phyloP scores from a whole-genome alignment of 2,329 filamentous ascomycete species.

The Fusarium zealandicum region DNA sequence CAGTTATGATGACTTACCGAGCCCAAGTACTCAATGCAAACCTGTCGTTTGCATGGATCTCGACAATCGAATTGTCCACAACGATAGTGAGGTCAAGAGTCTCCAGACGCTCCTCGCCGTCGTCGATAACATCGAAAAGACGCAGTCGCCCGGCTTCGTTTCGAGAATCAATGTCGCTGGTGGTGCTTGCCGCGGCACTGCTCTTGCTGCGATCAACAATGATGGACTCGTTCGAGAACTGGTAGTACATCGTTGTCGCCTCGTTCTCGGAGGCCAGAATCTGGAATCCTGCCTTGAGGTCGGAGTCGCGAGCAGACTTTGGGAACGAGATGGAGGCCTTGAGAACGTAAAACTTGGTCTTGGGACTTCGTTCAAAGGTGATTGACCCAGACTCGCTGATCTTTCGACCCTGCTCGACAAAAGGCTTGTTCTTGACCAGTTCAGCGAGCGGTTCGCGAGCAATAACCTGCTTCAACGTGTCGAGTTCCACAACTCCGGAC shows the following conservation, averaged over 20 bases:
- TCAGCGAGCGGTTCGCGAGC: constrained; percentile 47
- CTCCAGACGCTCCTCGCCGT: constrained; percentile 44
- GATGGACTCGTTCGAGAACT: constrained; percentile 53
- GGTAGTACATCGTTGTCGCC: constrained; percentile 53
- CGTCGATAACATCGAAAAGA: constrained; percentile 48
- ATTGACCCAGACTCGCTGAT: constrained; percentile 22
- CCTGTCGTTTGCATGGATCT: constrained; percentile 52
- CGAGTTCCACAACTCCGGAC: constrained; percentile 47
- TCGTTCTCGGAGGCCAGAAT: constrained; percentile 51
- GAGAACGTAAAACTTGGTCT: constrained; percentile 51
- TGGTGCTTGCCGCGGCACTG: constrained; percentile 50
- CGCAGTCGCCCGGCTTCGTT: constrained; percentile 50
- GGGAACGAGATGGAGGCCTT: constrained; percentile 49
- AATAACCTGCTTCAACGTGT: constrained; percentile 49
- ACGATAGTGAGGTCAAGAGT: constrained; percentile 50
- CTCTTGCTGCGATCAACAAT: constrained; percentile 51
- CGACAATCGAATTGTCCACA: constrained; percentile 48
- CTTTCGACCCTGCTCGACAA: constrained; percentile 37
- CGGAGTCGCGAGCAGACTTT: constrained; percentile 42
- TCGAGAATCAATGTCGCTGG: constrained; percentile 47
- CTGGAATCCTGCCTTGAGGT: constrained; percentile 50
- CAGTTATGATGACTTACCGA: constrained; percentile 42
- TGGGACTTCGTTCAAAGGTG: constrained; percentile 18
- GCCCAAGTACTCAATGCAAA: constrained; percentile 54
- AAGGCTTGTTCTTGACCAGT: constrained; percentile 39